Conservation (phyloP, 768 basidiomycete species). For the Infundibulicybe gibba region DNA sequence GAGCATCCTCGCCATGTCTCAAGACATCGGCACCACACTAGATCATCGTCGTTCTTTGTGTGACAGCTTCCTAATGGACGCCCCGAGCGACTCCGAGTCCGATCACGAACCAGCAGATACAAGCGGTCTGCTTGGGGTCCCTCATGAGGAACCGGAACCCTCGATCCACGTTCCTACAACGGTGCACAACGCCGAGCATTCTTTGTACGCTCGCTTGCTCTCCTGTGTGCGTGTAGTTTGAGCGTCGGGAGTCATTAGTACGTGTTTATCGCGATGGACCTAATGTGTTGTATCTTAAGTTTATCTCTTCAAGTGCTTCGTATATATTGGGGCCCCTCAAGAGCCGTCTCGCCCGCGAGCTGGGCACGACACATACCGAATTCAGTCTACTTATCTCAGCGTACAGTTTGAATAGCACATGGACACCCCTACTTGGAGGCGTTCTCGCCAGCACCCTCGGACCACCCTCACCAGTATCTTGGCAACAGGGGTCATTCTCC, state of each 20-base stretch:
- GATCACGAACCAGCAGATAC: conserved; percentile 18
- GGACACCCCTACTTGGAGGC: conserved; percentile 78
- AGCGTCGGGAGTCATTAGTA: conserved; percentile 80
- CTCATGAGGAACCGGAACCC: conserved; percentile 1
- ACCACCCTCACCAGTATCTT: conserved; percentile 70
- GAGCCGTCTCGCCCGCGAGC: conserved; percentile 60
- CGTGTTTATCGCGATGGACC: conserved; percentile 15
- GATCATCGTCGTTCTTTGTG: conserved; percentile 24
- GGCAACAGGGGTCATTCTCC: conserved; percentile 69
- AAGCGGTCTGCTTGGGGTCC: conserved; percentile 16
- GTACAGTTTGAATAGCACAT: conserved; percentile 66
- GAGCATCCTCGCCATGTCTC: conserved; percentile 7
- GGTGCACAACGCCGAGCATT: conserved; percentile 27
- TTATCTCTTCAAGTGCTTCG: conserved; percentile 42
- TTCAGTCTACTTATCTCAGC: conserved; percentile 77
- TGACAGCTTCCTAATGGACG: conserved; percentile 18
- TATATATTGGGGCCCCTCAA: conserved; percentile 81
- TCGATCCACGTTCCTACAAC: background rate
- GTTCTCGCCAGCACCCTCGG: conserved; percentile 62
- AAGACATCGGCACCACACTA: conserved; percentile 1
- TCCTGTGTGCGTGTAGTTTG: conserved; percentile 69
- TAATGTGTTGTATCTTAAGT: background rate
- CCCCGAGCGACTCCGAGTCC: conserved; percentile 10
- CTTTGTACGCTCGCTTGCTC: conserved; percentile 54
- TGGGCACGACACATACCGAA: conserved; percentile 74